Percentiles rank a stretch among this genome's conserved stretches.
Evolutionary conservation across 2,329 filamentous ascomycete species (phyloP).

Genomic region (Trichocomaceae sp.): DNA sequence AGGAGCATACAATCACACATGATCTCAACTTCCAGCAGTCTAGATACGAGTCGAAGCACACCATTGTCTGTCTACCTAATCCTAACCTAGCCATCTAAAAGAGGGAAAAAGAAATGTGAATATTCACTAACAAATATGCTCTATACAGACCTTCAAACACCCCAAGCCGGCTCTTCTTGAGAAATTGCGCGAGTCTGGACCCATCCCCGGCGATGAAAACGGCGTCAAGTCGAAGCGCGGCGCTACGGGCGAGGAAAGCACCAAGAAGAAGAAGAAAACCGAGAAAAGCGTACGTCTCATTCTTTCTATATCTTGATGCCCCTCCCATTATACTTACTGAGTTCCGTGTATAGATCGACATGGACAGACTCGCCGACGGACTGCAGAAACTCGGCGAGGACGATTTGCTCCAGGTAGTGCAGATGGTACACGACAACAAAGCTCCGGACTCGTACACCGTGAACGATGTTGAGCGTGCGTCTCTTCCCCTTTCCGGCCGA

Average conservation of each 20-base stretch:
- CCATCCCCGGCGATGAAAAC: slow-evolving; percentile 68
- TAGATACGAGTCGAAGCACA: slow-evolving; percentile 76
- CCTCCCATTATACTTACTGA: background rate
- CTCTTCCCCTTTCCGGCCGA: slow-evolving; percentile 4
- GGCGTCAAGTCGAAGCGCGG: slow-evolving; percentile 57
- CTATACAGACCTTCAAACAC: slow-evolving; percentile 70
- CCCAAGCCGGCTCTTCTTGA: slow-evolving; percentile 79
- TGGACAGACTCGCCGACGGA: slow-evolving; percentile 93
- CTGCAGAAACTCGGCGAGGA: slow-evolving; percentile 86
- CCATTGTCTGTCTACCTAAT: slow-evolving; percentile 50
- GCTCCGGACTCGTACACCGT: slow-evolving; percentile 89
- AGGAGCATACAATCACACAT: slow-evolving; percentile 75
- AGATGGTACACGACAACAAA: slow-evolving; percentile 98
- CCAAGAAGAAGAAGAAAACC: slow-evolving; percentile 70
- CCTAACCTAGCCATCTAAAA: background rate
- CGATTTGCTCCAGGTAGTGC: slow-evolving; percentile 87
- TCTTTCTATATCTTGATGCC: background rate
- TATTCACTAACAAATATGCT: background rate
- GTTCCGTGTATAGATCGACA: slow-evolving; percentile 57
- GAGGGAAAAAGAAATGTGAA: too few species aligned
- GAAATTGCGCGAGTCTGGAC: slow-evolving; percentile 72
- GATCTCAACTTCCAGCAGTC: slow-evolving; percentile 85
- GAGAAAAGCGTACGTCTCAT: slow-evolving; percentile 49
- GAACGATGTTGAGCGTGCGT: slow-evolving; percentile 90
- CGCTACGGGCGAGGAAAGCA: slow-evolving; percentile 49